Evolutionary conservation across 169 alveolate species (phyloP), one percentile per base, ranked within the genome.

Genomic region (Cyclospora cayetanensis): DNA sequence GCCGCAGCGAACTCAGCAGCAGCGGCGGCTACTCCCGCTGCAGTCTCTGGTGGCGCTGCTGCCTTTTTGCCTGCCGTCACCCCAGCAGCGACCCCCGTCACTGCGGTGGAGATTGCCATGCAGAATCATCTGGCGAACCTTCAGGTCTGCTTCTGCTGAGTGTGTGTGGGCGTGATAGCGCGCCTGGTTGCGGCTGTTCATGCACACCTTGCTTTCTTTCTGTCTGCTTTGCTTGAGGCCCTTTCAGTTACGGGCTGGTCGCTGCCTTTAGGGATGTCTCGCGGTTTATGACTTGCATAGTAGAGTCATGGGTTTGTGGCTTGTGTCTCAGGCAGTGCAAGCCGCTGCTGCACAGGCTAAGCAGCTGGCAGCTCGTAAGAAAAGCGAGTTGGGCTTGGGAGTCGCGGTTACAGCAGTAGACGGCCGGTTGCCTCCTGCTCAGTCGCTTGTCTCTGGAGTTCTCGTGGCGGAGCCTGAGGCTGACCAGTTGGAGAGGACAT

Each of bases 21-120:
- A 22, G 52, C 41, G 2, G 39, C 70, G 3, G 72, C 88, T 53
- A 29, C 35, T 27, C 39, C 87, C 18, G 68, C 42, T 35, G 70
- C 65, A 3, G 52, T 50, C 25, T 43, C 43, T 22, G 72, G 35
- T 2, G 70, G 70, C 42, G 88, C 88, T 43, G 87, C 60, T 22
- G 39, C 43, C 87, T 50, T 50, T 46, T 42, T 29, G 41, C 68
- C 50, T 39, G 85, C 65, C 63, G 83, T 34, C 9, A 46, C 66
- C 9, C 29, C 72, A 0, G 70, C 68, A n/a, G 88, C 88, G 42
- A 50, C 68, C 50, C 88, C 53, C 31, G 41, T 79, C 29, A 79
- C 68, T 35, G 88, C 55, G 7, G 88, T 79, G 22, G 88, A 79
- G 55, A 79, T 79, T 50, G 88, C 88, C 74, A 79, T 79, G 88